Conservation (phyloP, 352 stramenopile genomes). For the Phytopythium sindhum region DNA sequence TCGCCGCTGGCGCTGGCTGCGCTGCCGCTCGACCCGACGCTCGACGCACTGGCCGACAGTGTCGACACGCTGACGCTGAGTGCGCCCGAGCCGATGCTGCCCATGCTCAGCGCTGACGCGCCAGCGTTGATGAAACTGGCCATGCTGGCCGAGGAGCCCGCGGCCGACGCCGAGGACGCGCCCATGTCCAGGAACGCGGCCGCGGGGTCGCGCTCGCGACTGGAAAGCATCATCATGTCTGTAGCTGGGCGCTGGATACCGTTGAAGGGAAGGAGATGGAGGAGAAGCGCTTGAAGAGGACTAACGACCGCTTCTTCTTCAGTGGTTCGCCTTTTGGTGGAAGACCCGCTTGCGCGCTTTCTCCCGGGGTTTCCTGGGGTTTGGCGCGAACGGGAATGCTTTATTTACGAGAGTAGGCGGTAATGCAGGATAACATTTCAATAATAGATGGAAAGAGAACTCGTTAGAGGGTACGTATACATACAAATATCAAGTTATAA, state of each 20-base stretch:
- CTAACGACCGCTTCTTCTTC: neutral
- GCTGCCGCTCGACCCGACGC: neutral
- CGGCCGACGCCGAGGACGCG: neutral
- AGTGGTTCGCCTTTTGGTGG: no score
- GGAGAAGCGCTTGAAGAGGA: no score
- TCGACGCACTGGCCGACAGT: neutral
- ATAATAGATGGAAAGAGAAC: neutral
- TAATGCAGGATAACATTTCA: neutral
- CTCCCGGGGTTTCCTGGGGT: no score
- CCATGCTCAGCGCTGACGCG: neutral
- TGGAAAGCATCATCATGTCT: slow-evolving; percentile 6
- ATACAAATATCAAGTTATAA: no score
- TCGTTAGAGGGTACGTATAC: no score
- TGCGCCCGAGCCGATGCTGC: neutral
- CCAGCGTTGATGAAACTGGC: neutral
- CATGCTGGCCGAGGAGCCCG: neutral
- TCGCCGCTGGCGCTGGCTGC: neutral
- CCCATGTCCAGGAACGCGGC: neutral
- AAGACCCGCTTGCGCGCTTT: no score
- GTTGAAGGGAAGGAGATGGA: no score
- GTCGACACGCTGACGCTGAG: neutral
- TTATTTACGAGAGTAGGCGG: neutral
- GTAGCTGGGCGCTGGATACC: no score
- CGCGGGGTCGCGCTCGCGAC: slow-evolving; percentile 1
- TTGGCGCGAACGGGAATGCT: no score